These are phyloP conservation scores for Tylopilus plumbeoviolaceoides DNA, from an alignment of 768 basidiomycete genomes.

Conservation along the genomic window DNA sequence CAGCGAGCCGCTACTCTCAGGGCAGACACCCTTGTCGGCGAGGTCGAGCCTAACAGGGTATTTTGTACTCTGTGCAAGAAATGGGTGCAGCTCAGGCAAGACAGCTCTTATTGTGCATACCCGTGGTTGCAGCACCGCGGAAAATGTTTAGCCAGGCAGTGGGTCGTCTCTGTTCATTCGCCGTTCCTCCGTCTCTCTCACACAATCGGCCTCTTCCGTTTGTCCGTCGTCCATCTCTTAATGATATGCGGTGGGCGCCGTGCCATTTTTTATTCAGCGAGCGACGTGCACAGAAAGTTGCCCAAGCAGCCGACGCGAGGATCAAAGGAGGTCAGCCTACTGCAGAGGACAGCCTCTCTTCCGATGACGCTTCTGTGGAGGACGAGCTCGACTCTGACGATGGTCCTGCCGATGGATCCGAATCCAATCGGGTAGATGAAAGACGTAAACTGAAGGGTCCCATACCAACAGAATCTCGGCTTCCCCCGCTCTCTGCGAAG, in stretches of 20 bases:
- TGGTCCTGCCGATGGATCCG: slow-evolving; percentile 20
- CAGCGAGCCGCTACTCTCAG: slow-evolving; percentile 71
- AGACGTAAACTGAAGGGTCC: slow-evolving; percentile 24
- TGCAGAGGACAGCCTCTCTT: slow-evolving; percentile 25
- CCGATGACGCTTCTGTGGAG: slow-evolving; percentile 30
- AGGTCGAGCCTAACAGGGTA: slow-evolving; percentile 71
- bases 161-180: slow-evolving; percentile 28
- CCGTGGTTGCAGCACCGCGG: slow-evolving; percentile 77
- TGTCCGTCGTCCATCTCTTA: slow-evolving; percentile 1
- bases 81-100: slow-evolving; percentile 80
- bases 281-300: slow-evolving; percentile 52
- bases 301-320: slow-evolving; percentile 47
- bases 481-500: slow-evolving; percentile 21
- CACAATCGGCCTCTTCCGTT: slow-evolving; percentile 1
- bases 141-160: slow-evolving; percentile 74
- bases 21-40: slow-evolving; percentile 58
- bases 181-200: slow-evolving; percentile 9
- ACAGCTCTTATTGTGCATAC: slow-evolving; percentile 75
- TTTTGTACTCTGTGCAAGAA: slow-evolving; percentile 74
- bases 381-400: slow-evolving; percentile 39
- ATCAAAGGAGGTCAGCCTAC: slow-evolving; percentile 29
- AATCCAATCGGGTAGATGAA: slow-evolving; percentile 19
- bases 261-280: slow-evolving; percentile 36
- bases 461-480: slow-evolving; percentile 17
- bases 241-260: background rate